These are phyloP conservation scores for Marasmius sp. DNA, from an alignment of 1,284 basidiomycete genomes.

Conservation along the genomic window DNA sequence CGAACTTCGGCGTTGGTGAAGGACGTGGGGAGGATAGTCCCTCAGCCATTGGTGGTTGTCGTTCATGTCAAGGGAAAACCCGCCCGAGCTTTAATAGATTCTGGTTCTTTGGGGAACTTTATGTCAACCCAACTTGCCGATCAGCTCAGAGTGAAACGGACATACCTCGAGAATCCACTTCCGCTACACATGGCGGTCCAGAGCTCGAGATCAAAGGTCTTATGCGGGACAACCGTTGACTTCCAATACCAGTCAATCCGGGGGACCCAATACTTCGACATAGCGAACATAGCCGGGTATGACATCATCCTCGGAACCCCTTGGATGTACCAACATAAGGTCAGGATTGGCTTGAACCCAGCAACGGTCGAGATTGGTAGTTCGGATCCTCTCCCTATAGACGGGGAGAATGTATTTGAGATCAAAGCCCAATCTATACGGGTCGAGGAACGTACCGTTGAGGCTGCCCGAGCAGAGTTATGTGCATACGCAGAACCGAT, in stretches of 20 bases:
- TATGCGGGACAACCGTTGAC: slow-evolving; percentile 6
- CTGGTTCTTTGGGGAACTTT: slow-evolving; percentile 38
- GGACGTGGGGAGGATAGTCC: slow-evolving; percentile 23
- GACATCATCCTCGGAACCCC: slow-evolving; percentile 32
- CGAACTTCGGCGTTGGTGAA: slow-evolving; percentile 18
- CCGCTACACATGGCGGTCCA: slow-evolving; percentile 29
- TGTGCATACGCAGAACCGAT: slow-evolving; percentile 19
- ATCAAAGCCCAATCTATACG: slow-evolving; percentile 18
- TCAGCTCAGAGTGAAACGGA: slow-evolving; percentile 14
- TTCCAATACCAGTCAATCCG: slow-evolving; percentile 17
- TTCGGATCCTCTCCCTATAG: slow-evolving; percentile 12
- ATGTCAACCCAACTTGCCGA: slow-evolving; percentile 36
- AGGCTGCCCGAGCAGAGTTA: slow-evolving; percentile 17
- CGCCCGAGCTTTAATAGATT: slow-evolving; percentile 30
- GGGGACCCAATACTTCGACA: slow-evolving; percentile 17
- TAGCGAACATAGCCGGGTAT: slow-evolving; percentile 30
- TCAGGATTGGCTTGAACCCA: slow-evolving; percentile 16
- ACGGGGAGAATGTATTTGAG: slow-evolving; percentile 17
- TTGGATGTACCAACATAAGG: slow-evolving; percentile 30
- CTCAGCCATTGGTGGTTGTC: slow-evolving; percentile 29
- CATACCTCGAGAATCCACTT: slow-evolving; percentile 22
- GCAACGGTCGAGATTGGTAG: slow-evolving; percentile 20
- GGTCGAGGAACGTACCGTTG: slow-evolving; percentile 14
- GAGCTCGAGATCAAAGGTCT: slow-evolving; percentile 22
- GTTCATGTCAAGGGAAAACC: slow-evolving; percentile 32